Evolutionary conservation across 2,329 filamentous ascomycete genomes (phyloP).

Genomic region (Trichophyton verrucosum): DNA sequence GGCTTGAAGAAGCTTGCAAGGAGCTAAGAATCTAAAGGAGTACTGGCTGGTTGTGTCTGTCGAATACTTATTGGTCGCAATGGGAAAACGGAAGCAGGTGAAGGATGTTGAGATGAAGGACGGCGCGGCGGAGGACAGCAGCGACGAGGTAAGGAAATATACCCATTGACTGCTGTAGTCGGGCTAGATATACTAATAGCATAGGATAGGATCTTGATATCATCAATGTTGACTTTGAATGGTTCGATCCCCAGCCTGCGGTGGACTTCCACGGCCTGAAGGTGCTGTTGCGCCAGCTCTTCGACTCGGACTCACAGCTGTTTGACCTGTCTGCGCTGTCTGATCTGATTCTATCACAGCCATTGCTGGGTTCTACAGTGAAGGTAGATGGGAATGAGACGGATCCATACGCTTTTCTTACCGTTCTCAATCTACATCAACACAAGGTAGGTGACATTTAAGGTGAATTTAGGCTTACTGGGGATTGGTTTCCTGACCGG

Average conservation of each 20-base stretch:
- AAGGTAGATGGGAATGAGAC: conserved; percentile 93
- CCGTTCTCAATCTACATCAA: conserved; percentile 68
- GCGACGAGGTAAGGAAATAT: conserved; percentile 27
- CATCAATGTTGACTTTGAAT: conserved; percentile 94
- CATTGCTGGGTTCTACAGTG: conserved; percentile 80
- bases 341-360: conserved; percentile 76
- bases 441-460: conserved; percentile 43
- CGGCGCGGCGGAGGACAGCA: conserved; percentile 28
- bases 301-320: conserved; percentile 74
- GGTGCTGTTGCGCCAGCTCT: conserved; percentile 74
- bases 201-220: conserved; percentile 64
- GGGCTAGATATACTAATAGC: background rate
- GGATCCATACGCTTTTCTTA: conserved; percentile 86
- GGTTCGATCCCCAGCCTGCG: conserved; percentile 85
- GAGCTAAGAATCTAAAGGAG: background rate
- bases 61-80: conserved; percentile 18
- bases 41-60: background rate
- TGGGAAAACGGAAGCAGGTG: conserved; percentile 41
- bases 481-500: background rate
- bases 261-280: conserved; percentile 95
- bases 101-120: conserved; percentile 35
- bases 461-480: background rate
- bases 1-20: no score
- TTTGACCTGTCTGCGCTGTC: conserved; percentile 80
- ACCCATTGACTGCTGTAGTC: background rate